phyloP scores from a whole-genome alignment of 2,329 filamentous ascomycete genomes.

The Fusarium algeriense region DNA sequence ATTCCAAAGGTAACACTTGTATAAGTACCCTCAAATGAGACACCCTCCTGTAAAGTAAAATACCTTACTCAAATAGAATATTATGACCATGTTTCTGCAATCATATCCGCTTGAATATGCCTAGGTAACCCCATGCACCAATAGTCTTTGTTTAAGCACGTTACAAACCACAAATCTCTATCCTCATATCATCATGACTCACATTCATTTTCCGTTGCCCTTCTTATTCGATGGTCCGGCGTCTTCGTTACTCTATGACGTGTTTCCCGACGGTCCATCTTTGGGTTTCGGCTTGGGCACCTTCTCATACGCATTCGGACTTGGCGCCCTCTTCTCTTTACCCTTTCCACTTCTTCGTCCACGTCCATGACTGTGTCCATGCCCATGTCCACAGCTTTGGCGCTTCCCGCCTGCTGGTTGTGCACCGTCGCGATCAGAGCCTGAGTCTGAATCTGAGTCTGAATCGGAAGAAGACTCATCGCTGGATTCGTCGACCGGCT shows the following conservation, averaged over 20 bases:
- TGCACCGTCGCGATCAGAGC: conserved; percentile 47
- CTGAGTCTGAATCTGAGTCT: conserved; percentile 65
- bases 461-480: conserved; percentile 73
- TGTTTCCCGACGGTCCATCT: conserved; percentile 40
- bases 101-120: conserved; percentile 15
- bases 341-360: conserved; percentile 49
- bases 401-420: conserved; percentile 53
- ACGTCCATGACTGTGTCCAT: conserved; percentile 50
- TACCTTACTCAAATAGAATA: background rate
- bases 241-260: conserved; percentile 35
- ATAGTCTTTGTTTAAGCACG: conserved; percentile 1
- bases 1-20: background rate
- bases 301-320: conserved; percentile 86
- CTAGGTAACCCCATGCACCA: background rate
- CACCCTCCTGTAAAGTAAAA: conserved; percentile 33
- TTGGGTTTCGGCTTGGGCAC: conserved; percentile 65
- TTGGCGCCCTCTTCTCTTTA: conserved; percentile 65
- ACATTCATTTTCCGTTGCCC: conserved; percentile 1
- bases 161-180: conserved; percentile 15
- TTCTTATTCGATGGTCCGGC: background rate
- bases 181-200: conserved; percentile 29
- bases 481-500: conserved; percentile 84
- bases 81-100: conserved; percentile 4
- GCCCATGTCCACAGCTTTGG: conserved; percentile 56
- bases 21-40: conserved; percentile 14